These are phyloP conservation scores for Phytophthora megakarya DNA, from an alignment of 352 stramenopile genomes.

Conservation along the genomic window DNA sequence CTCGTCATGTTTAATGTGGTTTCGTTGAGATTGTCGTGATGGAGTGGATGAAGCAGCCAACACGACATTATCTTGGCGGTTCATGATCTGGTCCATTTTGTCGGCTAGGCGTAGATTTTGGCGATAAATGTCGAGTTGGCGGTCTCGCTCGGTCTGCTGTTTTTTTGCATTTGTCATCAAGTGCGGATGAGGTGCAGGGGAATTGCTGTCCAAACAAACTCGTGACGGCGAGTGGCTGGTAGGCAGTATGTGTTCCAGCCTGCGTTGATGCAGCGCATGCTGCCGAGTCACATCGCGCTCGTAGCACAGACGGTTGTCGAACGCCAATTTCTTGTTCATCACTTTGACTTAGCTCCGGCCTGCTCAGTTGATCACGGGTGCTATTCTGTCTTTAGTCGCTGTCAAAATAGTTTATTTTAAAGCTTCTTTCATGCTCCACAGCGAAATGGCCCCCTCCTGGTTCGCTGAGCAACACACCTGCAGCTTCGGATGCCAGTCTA, in stretches of 20 bases:
- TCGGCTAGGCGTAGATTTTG: slow-evolving; percentile 74
- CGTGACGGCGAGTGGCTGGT: slow-evolving; percentile 65
- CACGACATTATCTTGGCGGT: slow-evolving; percentile 64
- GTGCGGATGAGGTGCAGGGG: slow-evolving; percentile 48
- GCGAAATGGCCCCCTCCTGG: slow-evolving; percentile 40
- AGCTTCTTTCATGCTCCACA: slow-evolving; percentile 43
- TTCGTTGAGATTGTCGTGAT: slow-evolving; percentile 3
- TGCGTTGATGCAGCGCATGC: slow-evolving; percentile 67
- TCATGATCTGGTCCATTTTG: slow-evolving; percentile 78
- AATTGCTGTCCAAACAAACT: slow-evolving; percentile 66
- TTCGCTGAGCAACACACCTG: slow-evolving; percentile 43
- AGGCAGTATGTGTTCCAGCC: slow-evolving; percentile 62
- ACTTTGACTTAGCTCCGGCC: background rate
- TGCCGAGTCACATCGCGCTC: slow-evolving; percentile 71
- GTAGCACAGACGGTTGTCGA: slow-evolving; percentile 85
- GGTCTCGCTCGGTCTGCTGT: slow-evolving; percentile 63
- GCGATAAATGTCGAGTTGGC: slow-evolving; percentile 60
- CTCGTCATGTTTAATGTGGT: background rate
- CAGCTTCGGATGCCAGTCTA: slow-evolving; percentile 48
- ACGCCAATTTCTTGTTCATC: slow-evolving; percentile 82
- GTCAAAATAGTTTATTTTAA: slow-evolving; percentile 43
- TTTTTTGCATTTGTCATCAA: slow-evolving; percentile 63
- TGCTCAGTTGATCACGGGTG: slow-evolving; percentile 11
- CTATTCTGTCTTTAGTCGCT: slow-evolving; percentile 17
- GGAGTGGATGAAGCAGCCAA: slow-evolving; percentile 42